A percentile compares a stretch with the other conserved stretches of the same genome.
phyloP scores from a whole-genome alignment of 371 early-diverging fungal genomes.

The Mucor piriformis region DNA sequence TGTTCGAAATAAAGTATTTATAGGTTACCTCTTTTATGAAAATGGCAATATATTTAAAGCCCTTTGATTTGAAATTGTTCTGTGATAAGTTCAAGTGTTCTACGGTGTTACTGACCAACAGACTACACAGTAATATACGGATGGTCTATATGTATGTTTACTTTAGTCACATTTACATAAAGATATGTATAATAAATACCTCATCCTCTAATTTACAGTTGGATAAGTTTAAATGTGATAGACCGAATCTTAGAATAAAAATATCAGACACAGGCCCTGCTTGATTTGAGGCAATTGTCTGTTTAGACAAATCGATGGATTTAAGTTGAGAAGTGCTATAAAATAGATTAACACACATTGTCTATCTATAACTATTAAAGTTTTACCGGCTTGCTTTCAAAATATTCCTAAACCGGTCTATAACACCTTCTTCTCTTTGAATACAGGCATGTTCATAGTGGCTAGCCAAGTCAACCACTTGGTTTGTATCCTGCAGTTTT shows the following conservation, averaged over 20 bases:
- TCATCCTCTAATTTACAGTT: slow-evolving; percentile 42
- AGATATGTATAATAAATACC: slow-evolving; percentile 20
- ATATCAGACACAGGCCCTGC: slow-evolving; percentile 28
- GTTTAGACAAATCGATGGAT: slow-evolving; percentile 24
- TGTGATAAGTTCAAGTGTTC: slow-evolving; percentile 31
- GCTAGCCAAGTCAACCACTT: slow-evolving; percentile 24
- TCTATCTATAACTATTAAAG: neutral
- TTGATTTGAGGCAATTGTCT: slow-evolving; percentile 21
- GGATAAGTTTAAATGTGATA: slow-evolving; percentile 32
- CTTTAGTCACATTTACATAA: slow-evolving; percentile 2
- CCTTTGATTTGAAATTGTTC: slow-evolving; percentile 44
- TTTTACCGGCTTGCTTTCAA: slow-evolving; percentile 33
- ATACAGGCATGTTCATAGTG: slow-evolving; percentile 51
- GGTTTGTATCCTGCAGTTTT: neutral
- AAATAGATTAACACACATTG: neutral
- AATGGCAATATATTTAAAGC: slow-evolving; percentile 48
- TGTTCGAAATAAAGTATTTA: no score
- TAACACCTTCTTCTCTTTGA: slow-evolving; percentile 34
- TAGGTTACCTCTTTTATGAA: slow-evolving; percentile 46
- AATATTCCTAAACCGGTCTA: slow-evolving; percentile 33
- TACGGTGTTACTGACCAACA: slow-evolving; percentile 39
- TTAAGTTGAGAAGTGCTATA: slow-evolving; percentile 8
- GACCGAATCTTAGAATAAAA: slow-evolving; percentile 33
- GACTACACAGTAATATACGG: slow-evolving; percentile 41
- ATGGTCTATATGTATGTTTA: slow-evolving; percentile 30